Evolutionary conservation across 208 protist species (phyloP).

Genomic region (Crithidia bombi): DNA sequence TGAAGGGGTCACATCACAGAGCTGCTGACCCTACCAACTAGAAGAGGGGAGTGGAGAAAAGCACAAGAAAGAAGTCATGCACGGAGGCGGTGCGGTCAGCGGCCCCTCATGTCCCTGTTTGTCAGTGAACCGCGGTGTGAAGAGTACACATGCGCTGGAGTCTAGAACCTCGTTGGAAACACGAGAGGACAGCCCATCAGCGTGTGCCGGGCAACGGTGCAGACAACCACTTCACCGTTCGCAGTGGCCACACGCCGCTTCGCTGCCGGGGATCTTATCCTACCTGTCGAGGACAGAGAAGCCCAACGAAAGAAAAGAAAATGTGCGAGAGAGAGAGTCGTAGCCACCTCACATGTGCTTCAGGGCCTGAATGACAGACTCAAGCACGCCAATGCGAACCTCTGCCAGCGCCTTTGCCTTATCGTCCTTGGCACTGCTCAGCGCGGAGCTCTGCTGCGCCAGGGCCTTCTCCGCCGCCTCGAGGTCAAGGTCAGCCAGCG

Average conservation of each 20-base stretch:
- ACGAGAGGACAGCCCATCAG: too few species aligned
- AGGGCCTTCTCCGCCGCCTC: conserved; percentile 84
- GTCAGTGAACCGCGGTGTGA: conserved; percentile 1
- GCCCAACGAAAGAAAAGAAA: not conserved
- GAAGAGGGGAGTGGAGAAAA: not conserved
- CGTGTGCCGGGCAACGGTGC: not conserved
- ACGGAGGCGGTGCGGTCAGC: not conserved
- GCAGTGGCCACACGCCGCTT: not conserved
- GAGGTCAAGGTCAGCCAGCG: conserved; percentile 78
- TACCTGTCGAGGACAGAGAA: not conserved
- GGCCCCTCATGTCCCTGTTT: not conserved
- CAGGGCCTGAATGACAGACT: conserved; percentile 74
- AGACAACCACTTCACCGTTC: not conserved
- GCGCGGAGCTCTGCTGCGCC: conserved; percentile 62
- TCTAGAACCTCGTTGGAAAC: too few species aligned
- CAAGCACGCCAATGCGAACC: conserved; percentile 81
- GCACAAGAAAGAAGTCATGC: not conserved
- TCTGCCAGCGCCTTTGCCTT: conserved; percentile 85
- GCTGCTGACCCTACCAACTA: not conserved
- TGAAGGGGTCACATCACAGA: not conserved
- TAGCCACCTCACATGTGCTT: conserved; percentile 31
- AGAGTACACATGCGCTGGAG: not conserved
- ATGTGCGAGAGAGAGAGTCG: not conserved
- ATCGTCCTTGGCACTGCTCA: conserved; percentile 74
- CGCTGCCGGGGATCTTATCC: not conserved